Evolutionary conservation across 805 yeast genomes (phyloP), one percentile per base, ranked within the genome.

Genomic region (Kodamaea neixiangensis): DNA sequence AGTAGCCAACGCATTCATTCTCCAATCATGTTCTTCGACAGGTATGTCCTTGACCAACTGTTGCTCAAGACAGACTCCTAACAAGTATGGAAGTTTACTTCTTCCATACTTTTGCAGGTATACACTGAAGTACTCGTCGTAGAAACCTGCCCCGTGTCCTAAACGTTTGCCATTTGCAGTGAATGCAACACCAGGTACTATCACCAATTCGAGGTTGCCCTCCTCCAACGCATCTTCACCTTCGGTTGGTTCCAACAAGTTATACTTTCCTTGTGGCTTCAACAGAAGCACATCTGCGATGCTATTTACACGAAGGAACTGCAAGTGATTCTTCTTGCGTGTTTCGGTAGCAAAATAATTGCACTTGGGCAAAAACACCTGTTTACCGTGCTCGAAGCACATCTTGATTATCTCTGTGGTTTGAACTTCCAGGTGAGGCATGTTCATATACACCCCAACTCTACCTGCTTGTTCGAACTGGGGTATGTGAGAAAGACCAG

Each of bases 131-230:
- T 61, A 75, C 58, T 86, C 89, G 64, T 93, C 99, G 65, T 94
- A 93, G 65, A 81, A 91, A 0, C 97, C 99, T 4, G 85, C 93
- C 1, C 99, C 99, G 64, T 90, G 96, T 1, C 99, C 99, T 48
- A 93, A 64, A 48, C 99, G 65, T 10, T 72, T 65, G 18, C 83
- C 67, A 1, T 52, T 51, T 4, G 21, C 56, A 1, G 88, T 78
- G 65, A 89, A 92, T 0, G 89, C 97, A 1, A 93, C 85, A 0
- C 96, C 97, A 0, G 98, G 98, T 0, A 93, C 75, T 5, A 93
- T 67, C 5, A 93, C 70, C 7, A 93, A 59, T 58, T 93, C 97
- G 18, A 93, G 67, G 2, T 67, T 69, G 0, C 81, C 83, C 2
- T 55, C 61, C 0, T 59, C 60, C 46, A 67, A 47, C 3, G 56